Percentiles rank a stretch among this genome's conserved stretches.
These are phyloP conservation scores for Sporobolomyces phaffii DNA, from an alignment of 768 basidiomycete genomes.

Conservation along the genomic window DNA sequence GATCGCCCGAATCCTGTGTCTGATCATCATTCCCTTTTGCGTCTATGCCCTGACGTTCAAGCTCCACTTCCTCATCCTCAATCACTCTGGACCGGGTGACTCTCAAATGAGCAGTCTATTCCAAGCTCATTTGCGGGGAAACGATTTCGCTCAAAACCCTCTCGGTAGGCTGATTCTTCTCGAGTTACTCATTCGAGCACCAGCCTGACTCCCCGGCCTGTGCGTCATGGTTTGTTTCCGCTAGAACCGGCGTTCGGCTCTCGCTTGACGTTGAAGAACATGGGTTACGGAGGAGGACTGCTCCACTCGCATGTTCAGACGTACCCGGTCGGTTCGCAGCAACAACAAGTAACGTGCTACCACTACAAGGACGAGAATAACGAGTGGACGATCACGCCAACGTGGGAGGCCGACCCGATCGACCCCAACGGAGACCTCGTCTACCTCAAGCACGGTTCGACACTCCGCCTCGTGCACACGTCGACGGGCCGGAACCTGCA, in stretches of 20 bases:
- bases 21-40: constrained; percentile 81
- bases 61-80: constrained; percentile 88
- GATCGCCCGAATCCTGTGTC: constrained; percentile 72
- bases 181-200: constrained; percentile 16
- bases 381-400: constrained; percentile 72
- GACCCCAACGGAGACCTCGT: constrained; percentile 61
- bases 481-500: constrained; percentile 86
- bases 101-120: constrained; percentile 98
- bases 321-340: constrained; percentile 80
- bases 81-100: constrained; percentile 91
- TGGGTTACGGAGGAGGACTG: constrained; percentile 95
- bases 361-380: constrained; percentile 99
- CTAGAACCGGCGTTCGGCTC: constrained; percentile 84
- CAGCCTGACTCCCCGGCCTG: too few relatives aligned
- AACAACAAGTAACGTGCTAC: constrained; percentile 98
- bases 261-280: constrained; percentile 86
- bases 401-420: constrained; percentile 67
- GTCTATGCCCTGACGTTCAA: constrained; percentile 95
- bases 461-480: constrained; percentile 71
- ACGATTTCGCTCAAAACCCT: constrained; percentile 86
- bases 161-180: constrained; percentile 55
- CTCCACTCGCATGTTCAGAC: constrained; percentile 96
- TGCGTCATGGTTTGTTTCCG: constrained; percentile 7
- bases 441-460: constrained; percentile 69
- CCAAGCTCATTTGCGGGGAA: constrained; percentile 90